Percentiles rank a stretch among this genome's conserved stretches.
Conservation (phyloP, 148 eudicot genomes). For the Rhododendron griersonianum region DNA sequence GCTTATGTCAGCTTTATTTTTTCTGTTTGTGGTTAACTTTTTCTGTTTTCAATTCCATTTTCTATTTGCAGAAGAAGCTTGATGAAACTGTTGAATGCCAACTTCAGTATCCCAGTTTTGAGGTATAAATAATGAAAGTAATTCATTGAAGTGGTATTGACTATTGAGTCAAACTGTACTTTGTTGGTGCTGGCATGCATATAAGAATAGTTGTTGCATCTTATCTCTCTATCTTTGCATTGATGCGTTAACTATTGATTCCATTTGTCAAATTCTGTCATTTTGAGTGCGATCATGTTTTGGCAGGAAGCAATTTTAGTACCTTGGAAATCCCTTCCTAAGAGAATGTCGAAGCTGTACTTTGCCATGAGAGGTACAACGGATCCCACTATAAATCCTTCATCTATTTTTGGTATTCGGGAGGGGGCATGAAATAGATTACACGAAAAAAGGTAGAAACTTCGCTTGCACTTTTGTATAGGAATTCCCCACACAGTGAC, state of each 20-base stretch:
- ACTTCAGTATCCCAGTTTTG: slow-evolving; percentile 75
- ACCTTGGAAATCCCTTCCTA: slow-evolving; percentile 83
- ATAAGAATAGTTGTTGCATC: neutral
- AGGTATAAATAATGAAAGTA: slow-evolving; percentile 39
- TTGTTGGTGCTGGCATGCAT: neutral
- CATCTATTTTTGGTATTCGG: neutral
- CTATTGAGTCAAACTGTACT: neutral
- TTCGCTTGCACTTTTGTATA: neutral
- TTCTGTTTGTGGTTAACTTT: neutral
- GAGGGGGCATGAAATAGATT: neutral
- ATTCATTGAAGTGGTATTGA: neutral
- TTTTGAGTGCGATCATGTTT: neutral
- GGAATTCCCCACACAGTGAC: neutral
- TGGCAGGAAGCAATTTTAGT: slow-evolving; percentile 74
- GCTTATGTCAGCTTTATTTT: neutral
- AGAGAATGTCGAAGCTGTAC: slow-evolving; percentile 67
- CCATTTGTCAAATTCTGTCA: neutral
- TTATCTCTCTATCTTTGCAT: neutral
- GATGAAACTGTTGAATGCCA: slow-evolving; percentile 58
- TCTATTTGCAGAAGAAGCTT: slow-evolving; percentile 55
- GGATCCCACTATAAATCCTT: slow-evolving; percentile 3
- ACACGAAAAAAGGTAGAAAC: neutral
- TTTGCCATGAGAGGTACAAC: slow-evolving; percentile 86
- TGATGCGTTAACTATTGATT: neutral
- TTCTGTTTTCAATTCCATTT: neutral